phyloP scores from a whole-genome alignment of 1,139 yeast species.

The Pichia sp. region DNA sequence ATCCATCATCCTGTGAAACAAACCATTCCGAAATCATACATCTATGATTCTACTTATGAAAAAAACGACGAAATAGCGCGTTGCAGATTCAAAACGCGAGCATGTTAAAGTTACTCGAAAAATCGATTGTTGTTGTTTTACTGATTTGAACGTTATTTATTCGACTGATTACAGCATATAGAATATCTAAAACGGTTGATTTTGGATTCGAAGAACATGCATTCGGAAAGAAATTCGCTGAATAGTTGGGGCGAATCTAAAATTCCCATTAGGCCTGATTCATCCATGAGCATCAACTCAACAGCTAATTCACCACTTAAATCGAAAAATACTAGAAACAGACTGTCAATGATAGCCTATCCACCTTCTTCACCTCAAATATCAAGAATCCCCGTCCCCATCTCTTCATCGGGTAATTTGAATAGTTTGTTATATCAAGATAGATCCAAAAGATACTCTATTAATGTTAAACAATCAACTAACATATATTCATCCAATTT shows the following conservation, averaged over 20 bases:
- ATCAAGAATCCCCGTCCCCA: background rate
- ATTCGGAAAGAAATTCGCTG: background rate
- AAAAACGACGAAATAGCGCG: no score
- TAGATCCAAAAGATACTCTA: no score
- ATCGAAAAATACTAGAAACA: slow-evolving; percentile 1
- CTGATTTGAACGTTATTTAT: no score
- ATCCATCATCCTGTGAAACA: background rate
- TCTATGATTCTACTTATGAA: no score
- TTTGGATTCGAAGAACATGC: no score
- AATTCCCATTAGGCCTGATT: slow-evolving; percentile 4
- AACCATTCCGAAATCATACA: no score
- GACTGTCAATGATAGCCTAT: background rate
- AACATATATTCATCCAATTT: background rate
- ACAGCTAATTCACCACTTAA: background rate
- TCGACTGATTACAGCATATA: no score
- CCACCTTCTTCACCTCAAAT: background rate
- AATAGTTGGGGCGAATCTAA: background rate
- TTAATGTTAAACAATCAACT: background rate
- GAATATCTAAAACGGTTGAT: no score
- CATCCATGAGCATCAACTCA: background rate
- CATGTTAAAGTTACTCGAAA: no score
- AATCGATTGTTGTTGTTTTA: no score
- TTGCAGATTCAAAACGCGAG: no score
- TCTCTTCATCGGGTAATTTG: background rate
- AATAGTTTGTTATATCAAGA: no score